Evolutionary conservation across 1,284 basidiomycete genomes (phyloP).

Genomic region (Malassezia sympodialis): DNA sequence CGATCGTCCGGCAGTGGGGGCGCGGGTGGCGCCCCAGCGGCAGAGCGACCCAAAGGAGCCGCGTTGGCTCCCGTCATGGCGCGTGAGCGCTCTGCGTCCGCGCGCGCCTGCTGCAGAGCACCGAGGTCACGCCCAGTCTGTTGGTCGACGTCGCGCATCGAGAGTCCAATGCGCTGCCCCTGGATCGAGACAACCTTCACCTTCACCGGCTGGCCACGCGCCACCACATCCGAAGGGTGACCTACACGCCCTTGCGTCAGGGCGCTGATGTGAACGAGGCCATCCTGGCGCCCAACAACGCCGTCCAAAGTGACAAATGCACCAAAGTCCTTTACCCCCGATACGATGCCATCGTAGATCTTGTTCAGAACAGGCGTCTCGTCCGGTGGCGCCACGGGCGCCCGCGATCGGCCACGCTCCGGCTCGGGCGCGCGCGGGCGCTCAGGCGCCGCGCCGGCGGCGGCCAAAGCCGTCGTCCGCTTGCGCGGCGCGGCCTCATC

Average conservation of each 20-base stretch:
- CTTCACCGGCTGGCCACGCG: slow-evolving; percentile 74
- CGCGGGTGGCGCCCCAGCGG: background rate
- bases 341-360: slow-evolving; percentile 80
- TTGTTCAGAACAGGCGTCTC: slow-evolving; percentile 82
- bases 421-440: background rate
- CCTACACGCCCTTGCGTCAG: slow-evolving; percentile 73
- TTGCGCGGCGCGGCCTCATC: background rate
- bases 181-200: slow-evolving; percentile 72
- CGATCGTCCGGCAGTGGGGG: background rate
- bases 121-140: slow-evolving; percentile 75
- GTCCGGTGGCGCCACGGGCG: slow-evolving; percentile 47
- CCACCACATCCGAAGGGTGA: slow-evolving; percentile 74
- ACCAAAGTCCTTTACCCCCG: slow-evolving; percentile 84
- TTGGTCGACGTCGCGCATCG: slow-evolving; percentile 98
- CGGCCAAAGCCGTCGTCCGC: background rate
- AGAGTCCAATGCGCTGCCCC: slow-evolving; percentile 68
- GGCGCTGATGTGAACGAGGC: slow-evolving; percentile 89
- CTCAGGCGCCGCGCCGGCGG: background rate
- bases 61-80: slow-evolving; percentile 51
- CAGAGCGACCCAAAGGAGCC: slow-evolving; percentile 44
- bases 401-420: background rate
- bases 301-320: slow-evolving; percentile 86
- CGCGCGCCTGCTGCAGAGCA: slow-evolving; percentile 80
- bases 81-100: slow-evolving; percentile 28
- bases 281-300: slow-evolving; percentile 72